phyloP scores from a whole-genome alignment of 2,329 filamentous ascomycete genomes.

The Xylaria arbuscula region DNA sequence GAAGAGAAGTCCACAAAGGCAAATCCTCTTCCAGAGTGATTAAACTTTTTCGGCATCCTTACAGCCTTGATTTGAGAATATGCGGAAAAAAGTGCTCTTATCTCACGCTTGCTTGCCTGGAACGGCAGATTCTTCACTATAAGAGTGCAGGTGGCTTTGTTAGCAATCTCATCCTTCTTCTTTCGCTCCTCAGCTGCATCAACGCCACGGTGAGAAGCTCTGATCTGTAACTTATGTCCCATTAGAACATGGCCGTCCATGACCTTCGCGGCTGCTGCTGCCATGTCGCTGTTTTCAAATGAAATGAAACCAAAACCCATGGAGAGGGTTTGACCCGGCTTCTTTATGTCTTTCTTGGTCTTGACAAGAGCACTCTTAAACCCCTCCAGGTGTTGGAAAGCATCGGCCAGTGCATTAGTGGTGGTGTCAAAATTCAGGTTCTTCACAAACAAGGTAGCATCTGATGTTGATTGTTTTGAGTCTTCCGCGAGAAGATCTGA shows the following conservation, averaged over 20 bases:
- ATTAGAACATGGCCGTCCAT: conserved; percentile 93
- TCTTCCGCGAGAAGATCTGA: conserved; percentile 71
- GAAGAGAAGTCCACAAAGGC: conserved; percentile 97
- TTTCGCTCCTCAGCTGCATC: conserved; percentile 90
- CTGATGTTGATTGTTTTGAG: conserved; percentile 59
- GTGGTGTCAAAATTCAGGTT: conserved; percentile 95
- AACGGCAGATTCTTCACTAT: conserved; percentile 99
- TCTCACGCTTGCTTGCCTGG: conserved; percentile 92
- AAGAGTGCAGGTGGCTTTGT: conserved; percentile 85
- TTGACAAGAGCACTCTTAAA: conserved; percentile 92
- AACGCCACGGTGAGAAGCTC: conserved; percentile 84
- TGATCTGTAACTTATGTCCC: conserved; percentile 84
- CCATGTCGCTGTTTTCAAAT: conserved; percentile 81
- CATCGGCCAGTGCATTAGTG: conserved; percentile 77
- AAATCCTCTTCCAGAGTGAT: conserved; percentile 88
- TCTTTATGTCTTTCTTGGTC: conserved; percentile 93
- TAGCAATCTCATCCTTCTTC: conserved; percentile 82
- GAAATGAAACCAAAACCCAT: conserved; percentile 98
- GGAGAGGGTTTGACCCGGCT: conserved; percentile 85
- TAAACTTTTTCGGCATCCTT: conserved; percentile 94
- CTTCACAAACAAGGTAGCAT: conserved; percentile 89
- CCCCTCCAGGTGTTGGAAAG: conserved; percentile 84
- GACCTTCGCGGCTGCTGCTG: conserved; percentile 80
- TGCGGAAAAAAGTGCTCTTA: conserved; percentile 87
- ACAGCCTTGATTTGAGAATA: conserved; percentile 87